A percentile compares a stretch with the other conserved stretches of the same genome.
Evolutionary conservation across 2,329 filamentous ascomycete species (phyloP).

Genomic region (Iodosphaeria phyllophila): DNA sequence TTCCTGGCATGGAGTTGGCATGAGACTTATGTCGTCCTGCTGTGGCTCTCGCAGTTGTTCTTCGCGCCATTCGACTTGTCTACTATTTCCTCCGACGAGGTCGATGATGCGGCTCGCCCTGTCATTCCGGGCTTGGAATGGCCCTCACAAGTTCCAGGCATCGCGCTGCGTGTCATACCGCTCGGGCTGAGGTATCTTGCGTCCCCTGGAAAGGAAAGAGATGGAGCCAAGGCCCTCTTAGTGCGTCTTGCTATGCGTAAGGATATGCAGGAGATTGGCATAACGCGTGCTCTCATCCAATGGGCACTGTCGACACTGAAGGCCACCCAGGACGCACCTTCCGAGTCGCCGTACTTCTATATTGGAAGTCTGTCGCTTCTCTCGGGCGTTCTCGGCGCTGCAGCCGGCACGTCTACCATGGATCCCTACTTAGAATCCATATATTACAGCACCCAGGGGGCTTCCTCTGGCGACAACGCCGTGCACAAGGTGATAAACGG

Average conservation of each 20-base stretch:
- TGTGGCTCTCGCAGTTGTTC: slow-evolving; percentile 74
- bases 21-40: slow-evolving; percentile 67
- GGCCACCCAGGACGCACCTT: slow-evolving; percentile 17
- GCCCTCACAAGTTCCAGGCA: slow-evolving; percentile 42
- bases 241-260: slow-evolving; percentile 65
- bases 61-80: slow-evolving; percentile 80
- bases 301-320: slow-evolving; percentile 51
- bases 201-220: slow-evolving; percentile 68
- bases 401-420: slow-evolving; percentile 58
- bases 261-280: slow-evolving; percentile 67
- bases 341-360: slow-evolving; percentile 47
- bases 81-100: slow-evolving; percentile 53
- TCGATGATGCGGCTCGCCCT: slow-evolving; percentile 24
- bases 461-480: slow-evolving; percentile 31
- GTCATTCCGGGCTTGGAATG: slow-evolving; percentile 30
- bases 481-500: slow-evolving; percentile 37
- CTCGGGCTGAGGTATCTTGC: slow-evolving; percentile 54
- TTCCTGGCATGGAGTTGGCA: slow-evolving; percentile 56
- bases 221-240: slow-evolving; percentile 69
- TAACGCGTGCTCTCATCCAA: slow-evolving; percentile 47
- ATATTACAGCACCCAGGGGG: slow-evolving; percentile 42
- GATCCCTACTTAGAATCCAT: slow-evolving; percentile 44
- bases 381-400: slow-evolving; percentile 49
- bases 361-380: slow-evolving; percentile 69
- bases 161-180: slow-evolving; percentile 51